These are phyloP conservation scores for Cyclotella cryptica DNA, from an alignment of 108 stramenopile species.

Conservation along the genomic window DNA sequence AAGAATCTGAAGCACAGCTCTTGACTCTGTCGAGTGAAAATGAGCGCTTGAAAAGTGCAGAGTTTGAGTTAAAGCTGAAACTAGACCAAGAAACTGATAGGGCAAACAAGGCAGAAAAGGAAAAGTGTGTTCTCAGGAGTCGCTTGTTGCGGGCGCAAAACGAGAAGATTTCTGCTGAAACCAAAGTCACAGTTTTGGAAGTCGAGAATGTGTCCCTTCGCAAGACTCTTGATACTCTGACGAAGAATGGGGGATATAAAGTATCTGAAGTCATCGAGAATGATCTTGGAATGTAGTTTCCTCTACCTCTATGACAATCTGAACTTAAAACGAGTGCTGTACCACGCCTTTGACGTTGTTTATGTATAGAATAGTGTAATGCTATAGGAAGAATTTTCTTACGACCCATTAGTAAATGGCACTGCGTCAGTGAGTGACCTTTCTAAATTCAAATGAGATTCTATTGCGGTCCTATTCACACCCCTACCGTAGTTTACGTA, in stretches of 20 bases:
- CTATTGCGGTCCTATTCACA: no score
- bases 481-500: no score
- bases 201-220: conserved; percentile 2
- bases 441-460: no score
- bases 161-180: neutral
- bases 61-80: conserved; percentile 11
- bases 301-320: no score
- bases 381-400: no score
- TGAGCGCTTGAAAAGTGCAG: conserved; percentile 25
- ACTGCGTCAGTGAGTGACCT: no score
- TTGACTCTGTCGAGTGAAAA: conserved; percentile 24
- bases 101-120: neutral
- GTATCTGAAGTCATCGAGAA: neutral
- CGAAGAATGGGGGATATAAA: neutral
- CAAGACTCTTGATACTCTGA: neutral
- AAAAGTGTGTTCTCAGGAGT: neutral
- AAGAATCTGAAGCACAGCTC: conserved; percentile 25
- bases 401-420: no score
- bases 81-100: neutral
- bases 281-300: no score
- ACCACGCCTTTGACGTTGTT: no score
- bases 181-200: neutral
- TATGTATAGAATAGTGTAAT: no score
- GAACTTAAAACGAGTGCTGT: no score
- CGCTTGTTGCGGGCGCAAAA: neutral